Conservation (phyloP, 257 asterid species). For the Oldenlandia corymbosa region DNA sequence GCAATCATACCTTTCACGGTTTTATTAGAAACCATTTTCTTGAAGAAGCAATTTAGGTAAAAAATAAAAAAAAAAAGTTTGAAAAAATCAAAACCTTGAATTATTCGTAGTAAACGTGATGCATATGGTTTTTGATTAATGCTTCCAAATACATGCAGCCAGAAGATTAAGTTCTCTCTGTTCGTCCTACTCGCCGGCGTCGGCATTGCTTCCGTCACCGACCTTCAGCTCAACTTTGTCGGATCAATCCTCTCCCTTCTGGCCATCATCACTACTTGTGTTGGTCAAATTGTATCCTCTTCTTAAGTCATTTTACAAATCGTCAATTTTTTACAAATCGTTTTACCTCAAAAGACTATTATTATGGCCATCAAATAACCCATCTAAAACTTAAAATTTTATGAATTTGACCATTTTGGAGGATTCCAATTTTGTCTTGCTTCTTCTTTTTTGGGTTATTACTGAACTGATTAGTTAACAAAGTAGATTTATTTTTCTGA, state of each 20-base stretch:
- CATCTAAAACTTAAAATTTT: no score
- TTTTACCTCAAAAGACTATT: no score
- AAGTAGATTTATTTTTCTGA: no score
- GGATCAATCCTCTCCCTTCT: constrained; percentile 74
- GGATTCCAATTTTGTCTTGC: no score
- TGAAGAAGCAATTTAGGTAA: constrained; percentile 81
- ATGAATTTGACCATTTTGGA: no score
- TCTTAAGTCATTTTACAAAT: background rate
- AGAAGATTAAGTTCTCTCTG: constrained; percentile 61
- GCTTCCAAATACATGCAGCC: constrained; percentile 36
- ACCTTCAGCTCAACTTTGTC: constrained; percentile 83
- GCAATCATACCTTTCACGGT: constrained; percentile 96
- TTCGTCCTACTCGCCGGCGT: constrained; percentile 65
- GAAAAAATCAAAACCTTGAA: background rate
- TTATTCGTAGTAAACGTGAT: no score
- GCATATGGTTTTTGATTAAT: no score
- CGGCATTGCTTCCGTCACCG: constrained; percentile 84
- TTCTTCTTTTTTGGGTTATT: no score
- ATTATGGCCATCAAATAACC: background rate
- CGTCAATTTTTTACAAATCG: background rate
- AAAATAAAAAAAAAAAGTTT: background rate
- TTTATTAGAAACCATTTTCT: constrained; percentile 64
- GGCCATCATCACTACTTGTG: constrained; percentile 84
- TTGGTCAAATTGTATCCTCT: constrained; percentile 76
- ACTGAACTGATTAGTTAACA: no score